phyloP scores from a whole-genome alignment of 345 rosid species.

The Sonneratia alba region DNA sequence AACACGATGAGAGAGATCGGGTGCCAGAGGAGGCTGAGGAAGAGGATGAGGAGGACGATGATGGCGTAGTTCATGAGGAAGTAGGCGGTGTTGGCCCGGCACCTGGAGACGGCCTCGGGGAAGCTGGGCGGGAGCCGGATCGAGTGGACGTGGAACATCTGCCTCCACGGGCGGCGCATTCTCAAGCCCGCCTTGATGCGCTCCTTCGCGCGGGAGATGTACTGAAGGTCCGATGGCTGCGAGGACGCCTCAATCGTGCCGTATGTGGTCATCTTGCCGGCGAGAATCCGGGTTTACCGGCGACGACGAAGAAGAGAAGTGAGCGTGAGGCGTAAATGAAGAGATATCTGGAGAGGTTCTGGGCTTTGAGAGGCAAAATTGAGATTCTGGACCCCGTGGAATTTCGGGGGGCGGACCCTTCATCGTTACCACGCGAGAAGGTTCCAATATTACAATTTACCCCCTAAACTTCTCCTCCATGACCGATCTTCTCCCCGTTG shows the following conservation, averaged over 20 bases:
- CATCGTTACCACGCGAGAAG: neutral
- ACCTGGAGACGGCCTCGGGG: conserved; percentile 21
- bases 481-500: neutral
- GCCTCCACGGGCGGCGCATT: conserved; percentile 45
- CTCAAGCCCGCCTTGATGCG: conserved; percentile 29
- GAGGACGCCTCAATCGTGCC: conserved; percentile 35
- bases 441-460: neutral
- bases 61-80: conserved; percentile 43
- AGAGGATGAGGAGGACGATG: conserved; percentile 23
- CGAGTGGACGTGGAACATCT: conserved; percentile 32
- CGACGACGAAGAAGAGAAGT: neutral
- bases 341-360: neutral
- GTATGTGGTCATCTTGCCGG: conserved; percentile 10
- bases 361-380: neutral
- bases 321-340: neutral
- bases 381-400: neutral
- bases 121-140: conserved; percentile 28
- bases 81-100: conserved; percentile 23
- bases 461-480: neutral
- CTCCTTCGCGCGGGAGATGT: conserved; percentile 29
- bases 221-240: conserved; percentile 21
- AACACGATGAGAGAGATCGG: conserved; percentile 41
- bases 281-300: conserved; percentile 1
- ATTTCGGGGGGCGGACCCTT: neutral
- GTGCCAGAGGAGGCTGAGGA: conserved; percentile 49